Evolutionary conservation across 1,139 yeast species (phyloP).

Genomic region (Kodamaea ohmeri): DNA sequence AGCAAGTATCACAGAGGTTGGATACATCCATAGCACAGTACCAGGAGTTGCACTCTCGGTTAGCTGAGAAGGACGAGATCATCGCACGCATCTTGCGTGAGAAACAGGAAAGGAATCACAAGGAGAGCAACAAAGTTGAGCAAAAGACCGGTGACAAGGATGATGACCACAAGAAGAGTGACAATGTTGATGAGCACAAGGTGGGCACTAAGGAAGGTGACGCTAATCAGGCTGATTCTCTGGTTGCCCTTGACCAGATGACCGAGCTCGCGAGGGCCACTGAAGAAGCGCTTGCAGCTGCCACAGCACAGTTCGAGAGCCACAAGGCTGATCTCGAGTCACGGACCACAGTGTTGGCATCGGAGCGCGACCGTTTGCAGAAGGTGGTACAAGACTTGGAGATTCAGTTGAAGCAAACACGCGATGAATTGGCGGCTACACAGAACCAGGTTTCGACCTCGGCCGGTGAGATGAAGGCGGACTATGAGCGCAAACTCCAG

Average conservation of each 20-base stretch:
- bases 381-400: not conserved
- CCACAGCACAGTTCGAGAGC: constrained; percentile 38
- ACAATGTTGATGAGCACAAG: not conserved
- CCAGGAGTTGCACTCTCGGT: constrained; percentile 50
- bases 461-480: constrained; percentile 12
- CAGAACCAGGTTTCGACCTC: not conserved
- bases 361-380: constrained; percentile 5
- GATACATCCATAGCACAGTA: constrained; percentile 49
- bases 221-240: not conserved
- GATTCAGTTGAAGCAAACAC: not conserved
- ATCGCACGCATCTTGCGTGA: constrained; percentile 31
- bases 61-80: constrained; percentile 51
- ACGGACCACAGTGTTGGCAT: not conserved
- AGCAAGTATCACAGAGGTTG: constrained; percentile 52
- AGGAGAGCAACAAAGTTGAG: constrained; percentile 5
- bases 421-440: not conserved
- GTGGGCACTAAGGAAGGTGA: not conserved
- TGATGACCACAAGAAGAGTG: not conserved
- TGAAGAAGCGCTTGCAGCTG: constrained; percentile 39
- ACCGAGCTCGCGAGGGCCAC: constrained; percentile 38
- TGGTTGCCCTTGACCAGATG: constrained; percentile 1
- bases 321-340: constrained; percentile 28
- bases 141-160: not conserved
- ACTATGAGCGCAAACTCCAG: constrained; percentile 33
- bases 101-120: constrained; percentile 19